phyloP scores from a whole-genome alignment of 192 early-diverging fungal species.

The Backusella australiensis region DNA sequence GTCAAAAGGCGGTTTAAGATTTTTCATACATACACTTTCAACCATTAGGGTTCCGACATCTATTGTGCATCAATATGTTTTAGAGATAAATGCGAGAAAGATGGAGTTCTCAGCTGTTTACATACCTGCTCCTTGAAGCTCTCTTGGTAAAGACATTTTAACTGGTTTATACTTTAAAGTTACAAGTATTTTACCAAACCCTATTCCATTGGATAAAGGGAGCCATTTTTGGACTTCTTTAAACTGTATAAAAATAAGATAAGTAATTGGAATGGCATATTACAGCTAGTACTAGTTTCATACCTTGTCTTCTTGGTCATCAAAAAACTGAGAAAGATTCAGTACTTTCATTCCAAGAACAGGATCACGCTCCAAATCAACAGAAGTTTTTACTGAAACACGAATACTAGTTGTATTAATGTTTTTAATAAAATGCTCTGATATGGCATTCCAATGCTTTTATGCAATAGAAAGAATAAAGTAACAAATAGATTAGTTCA shows the following conservation, averaged over 20 bases:
- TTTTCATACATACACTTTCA: conserved; percentile 3
- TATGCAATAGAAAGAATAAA: neutral
- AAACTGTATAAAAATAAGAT: neutral
- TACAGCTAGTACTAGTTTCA: neutral
- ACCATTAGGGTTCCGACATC: conserved; percentile 28
- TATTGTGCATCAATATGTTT: neutral
- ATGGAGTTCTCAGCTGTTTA: neutral
- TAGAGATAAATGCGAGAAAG: neutral
- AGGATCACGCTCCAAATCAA: conserved; percentile 25
- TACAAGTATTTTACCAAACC: conserved; percentile 26
- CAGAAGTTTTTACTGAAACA: conserved; percentile 20
- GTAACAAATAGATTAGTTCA: neutral
- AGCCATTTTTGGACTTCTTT: conserved; percentile 22
- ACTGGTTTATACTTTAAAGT: conserved; percentile 28
- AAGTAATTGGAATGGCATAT: neutral
- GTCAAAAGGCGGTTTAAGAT: conserved; percentile 16
- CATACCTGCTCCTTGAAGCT: conserved; percentile 14
- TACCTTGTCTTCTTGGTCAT: conserved; percentile 16
- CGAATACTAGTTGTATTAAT: conserved; percentile 5
- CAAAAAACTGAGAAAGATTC: conserved; percentile 15
- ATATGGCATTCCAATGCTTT: conserved; percentile 31
- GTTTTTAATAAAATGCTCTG: conserved; percentile 23
- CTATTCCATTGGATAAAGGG: conserved; percentile 29
- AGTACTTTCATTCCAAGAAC: conserved; percentile 19
- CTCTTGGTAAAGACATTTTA: conserved; percentile 15